A percentile compares a stretch with the other conserved stretches of the same genome.
Evolutionary conservation across 106 monocot genomes (phyloP).

Genomic region (Dioscorea alata): DNA sequence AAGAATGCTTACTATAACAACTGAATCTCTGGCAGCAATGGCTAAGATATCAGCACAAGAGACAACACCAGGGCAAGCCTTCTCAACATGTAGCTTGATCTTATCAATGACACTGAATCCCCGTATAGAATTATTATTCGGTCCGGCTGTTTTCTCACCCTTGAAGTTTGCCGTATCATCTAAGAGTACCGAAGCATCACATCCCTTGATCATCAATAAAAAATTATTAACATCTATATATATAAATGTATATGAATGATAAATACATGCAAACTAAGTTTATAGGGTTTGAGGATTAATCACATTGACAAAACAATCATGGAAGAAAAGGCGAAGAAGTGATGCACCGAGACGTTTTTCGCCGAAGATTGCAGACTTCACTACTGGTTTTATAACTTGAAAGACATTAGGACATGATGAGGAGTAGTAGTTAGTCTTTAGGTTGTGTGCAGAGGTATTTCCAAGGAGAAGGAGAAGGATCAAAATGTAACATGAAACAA

Average conservation of each 20-base stretch:
- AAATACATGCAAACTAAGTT: neutral
- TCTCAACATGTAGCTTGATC: conserved; percentile 25
- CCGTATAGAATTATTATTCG: conserved; percentile 13
- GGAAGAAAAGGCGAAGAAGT: conserved; percentile 30
- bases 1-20: conserved; percentile 11
- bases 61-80: conserved; percentile 26
- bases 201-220: conserved; percentile 8
- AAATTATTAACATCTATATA: neutral
- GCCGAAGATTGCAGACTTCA: conserved; percentile 6
- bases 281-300: neutral
- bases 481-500: neutral
- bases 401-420: conserved; percentile 18
- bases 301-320: conserved; percentile 25
- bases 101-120: conserved; percentile 30
- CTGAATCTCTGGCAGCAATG: conserved; percentile 22
- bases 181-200: conserved; percentile 19
- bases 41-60: conserved; percentile 38
- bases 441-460: conserved; percentile 13
- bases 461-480: neutral
- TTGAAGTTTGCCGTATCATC: conserved; percentile 20
- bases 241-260: neutral
- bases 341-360: conserved; percentile 24
- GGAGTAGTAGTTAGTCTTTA: conserved; percentile 16
- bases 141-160: conserved; percentile 14
- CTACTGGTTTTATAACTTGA: neutral